Conservation (phyloP, 768 basidiomycete genomes). For the Macrocybe gigantea region DNA sequence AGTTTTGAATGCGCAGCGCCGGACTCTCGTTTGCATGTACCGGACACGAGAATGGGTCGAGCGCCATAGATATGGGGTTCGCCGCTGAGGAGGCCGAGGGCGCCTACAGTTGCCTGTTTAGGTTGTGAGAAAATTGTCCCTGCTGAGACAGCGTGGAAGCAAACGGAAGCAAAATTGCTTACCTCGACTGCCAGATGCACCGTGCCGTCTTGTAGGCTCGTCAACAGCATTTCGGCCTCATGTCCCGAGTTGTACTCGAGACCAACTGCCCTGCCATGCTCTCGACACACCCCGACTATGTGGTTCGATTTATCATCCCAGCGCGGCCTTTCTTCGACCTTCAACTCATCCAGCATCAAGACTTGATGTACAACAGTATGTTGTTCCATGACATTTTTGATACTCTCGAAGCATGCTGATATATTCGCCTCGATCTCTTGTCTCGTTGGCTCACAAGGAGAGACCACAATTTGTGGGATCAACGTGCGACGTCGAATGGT, state of each 20-base stretch:
- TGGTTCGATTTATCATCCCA: constrained; percentile 15
- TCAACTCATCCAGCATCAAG: constrained; percentile 17
- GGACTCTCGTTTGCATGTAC: constrained; percentile 19
- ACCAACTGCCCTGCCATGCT: constrained; percentile 8
- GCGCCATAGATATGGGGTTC: constrained; percentile 15
- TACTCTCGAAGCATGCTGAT: constrained; percentile 6
- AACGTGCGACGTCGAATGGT: constrained; percentile 5
- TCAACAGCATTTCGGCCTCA: constrained; percentile 4
- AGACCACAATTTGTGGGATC: constrained; percentile 6
- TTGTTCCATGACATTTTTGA: constrained; percentile 2
- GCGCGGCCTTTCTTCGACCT: constrained; percentile 10
- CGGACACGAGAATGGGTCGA: constrained; percentile 16
- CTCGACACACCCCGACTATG: constrained; percentile 16
- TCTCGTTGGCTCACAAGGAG: constrained; percentile 3
- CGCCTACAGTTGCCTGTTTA: constrained; percentile 17
- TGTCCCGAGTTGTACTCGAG: constrained; percentile 11
- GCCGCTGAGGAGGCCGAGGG: constrained; percentile 12
- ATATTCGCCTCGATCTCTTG: constrained; percentile 13
- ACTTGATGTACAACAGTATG: constrained; percentile 7
- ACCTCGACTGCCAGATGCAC: constrained; percentile 13
- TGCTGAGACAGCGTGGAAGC: neutral
- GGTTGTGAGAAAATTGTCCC: neutral
- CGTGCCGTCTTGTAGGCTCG: neutral
- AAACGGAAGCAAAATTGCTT: neutral
- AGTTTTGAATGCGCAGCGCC: constrained; percentile 1